Percentiles rank a stretch among this genome's conserved stretches.
These are phyloP conservation scores for Leptographium procerum DNA, from an alignment of 2,329 filamentous ascomycete genomes.

Conservation along the genomic window DNA sequence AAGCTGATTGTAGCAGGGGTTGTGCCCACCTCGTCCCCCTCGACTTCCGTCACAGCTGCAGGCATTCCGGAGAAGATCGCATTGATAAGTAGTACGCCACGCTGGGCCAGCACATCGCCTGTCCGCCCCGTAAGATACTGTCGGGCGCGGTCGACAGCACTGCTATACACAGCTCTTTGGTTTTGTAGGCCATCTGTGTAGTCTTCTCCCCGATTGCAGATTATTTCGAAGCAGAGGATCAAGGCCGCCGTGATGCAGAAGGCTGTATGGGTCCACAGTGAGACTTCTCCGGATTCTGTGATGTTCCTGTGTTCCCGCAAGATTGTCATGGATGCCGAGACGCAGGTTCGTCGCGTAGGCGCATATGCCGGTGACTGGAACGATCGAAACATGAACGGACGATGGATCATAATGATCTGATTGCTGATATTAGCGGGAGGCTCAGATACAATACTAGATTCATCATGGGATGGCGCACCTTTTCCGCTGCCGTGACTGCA, in stretches of 20 bases:
- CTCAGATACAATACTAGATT: not conserved
- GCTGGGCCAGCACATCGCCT: slow-evolving; percentile 13
- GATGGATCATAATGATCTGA: slow-evolving; percentile 26
- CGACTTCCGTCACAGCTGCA: not conserved
- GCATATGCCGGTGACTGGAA: slow-evolving; percentile 18
- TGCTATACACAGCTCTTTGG: slow-evolving; percentile 6
- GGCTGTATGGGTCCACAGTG: slow-evolving; percentile 18
- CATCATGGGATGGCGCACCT: slow-evolving; percentile 6
- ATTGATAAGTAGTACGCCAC: slow-evolving; percentile 14
- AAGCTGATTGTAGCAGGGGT: slow-evolving; percentile 5
- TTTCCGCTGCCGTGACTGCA: slow-evolving; percentile 26
- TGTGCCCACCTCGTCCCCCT: not conserved
- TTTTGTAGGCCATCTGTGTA: not conserved
- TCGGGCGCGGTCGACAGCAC: slow-evolving; percentile 9
- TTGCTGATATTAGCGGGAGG: not conserved
- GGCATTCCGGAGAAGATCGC: slow-evolving; percentile 6
- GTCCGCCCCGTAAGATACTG: slow-evolving; percentile 10
- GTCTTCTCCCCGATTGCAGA: slow-evolving; percentile 3
- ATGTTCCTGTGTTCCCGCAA: slow-evolving; percentile 16
- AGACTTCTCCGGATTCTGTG: slow-evolving; percentile 11
- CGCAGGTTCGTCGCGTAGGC: slow-evolving; percentile 22
- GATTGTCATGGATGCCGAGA: slow-evolving; percentile 24
- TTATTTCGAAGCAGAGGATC: slow-evolving; percentile 15
- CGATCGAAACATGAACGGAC: slow-evolving; percentile 22
- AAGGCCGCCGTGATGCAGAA: slow-evolving; percentile 17